These are phyloP conservation scores for Triticum urartu DNA, from an alignment of 176 grass and related monocot genomes.

Conservation along the genomic window DNA sequence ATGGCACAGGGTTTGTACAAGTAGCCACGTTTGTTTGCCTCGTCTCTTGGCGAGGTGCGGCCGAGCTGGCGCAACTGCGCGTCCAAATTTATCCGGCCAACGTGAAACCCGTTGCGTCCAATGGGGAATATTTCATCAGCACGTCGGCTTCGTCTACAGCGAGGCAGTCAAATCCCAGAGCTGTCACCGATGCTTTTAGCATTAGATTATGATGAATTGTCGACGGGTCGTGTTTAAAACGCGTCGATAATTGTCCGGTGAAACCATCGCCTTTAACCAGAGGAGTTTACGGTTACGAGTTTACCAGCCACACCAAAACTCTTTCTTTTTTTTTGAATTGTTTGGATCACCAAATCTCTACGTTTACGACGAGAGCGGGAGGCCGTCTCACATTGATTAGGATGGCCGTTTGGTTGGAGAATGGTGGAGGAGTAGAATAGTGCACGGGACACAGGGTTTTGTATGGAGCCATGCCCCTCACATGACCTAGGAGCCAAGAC, in stretches of 20 bases:
- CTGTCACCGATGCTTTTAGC: background rate
- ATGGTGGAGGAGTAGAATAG: background rate
- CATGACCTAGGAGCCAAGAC: background rate
- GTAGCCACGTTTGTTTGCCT: background rate
- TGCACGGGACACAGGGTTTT: background rate
- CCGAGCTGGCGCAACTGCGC: background rate
- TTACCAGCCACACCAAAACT: too few species aligned
- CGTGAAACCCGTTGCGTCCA: conserved; percentile 17
- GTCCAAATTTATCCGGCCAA: conserved; percentile 7
- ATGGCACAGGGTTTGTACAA: background rate
- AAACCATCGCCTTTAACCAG: background rate
- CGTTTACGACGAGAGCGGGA: too few species aligned
- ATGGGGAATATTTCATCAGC: background rate
- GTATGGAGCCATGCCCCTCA: background rate
- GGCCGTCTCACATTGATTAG: too few species aligned
- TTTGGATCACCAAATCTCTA: too few species aligned
- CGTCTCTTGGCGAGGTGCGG: background rate
- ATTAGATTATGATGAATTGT: too few species aligned
- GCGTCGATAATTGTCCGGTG: background rate
- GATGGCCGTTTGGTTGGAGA: too few species aligned
- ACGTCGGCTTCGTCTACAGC: background rate
- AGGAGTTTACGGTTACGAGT: background rate
- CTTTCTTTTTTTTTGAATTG: too few species aligned
- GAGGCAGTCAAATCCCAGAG: background rate
- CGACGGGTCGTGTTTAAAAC: background rate